Percentiles rank a stretch among this genome's conserved stretches.
Evolutionary conservation across 352 stramenopile species (phyloP).

Genomic region (Phytophthora kernoviae): DNA sequence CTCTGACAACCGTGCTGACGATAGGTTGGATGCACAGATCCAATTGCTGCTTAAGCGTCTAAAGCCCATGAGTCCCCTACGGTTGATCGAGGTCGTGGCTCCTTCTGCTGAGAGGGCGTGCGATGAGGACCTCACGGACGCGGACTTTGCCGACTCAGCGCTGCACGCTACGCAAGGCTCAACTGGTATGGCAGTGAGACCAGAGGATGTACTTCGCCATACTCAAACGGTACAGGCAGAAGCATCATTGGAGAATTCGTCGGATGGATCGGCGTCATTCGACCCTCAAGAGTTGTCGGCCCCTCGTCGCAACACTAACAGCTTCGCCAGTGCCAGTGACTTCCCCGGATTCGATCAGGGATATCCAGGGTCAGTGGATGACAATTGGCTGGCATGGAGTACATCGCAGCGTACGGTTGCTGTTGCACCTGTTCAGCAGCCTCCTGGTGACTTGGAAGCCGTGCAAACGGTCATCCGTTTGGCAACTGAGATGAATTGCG

Average conservation of each 20-base stretch:
- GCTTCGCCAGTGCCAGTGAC: conserved; percentile 7
- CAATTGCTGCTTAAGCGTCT: conserved; percentile 52
- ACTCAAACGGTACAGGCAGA: conserved; percentile 1
- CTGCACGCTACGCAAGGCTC: conserved; percentile 48
- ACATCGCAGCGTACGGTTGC: conserved; percentile 34
- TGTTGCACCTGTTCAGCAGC: conserved; percentile 19
- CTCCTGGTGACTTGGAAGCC: conserved; percentile 54
- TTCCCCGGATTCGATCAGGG: conserved; percentile 32
- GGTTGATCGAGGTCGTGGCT: conserved; percentile 59
- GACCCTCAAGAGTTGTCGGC: conserved; percentile 9
- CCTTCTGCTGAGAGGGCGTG: conserved; percentile 47
- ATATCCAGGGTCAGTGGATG: conserved; percentile 34
- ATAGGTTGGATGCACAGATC: conserved; percentile 64
- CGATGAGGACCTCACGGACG: conserved; percentile 63
- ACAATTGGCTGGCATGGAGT: conserved; percentile 59
- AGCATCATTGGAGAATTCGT: conserved; percentile 9
- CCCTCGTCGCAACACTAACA: conserved; percentile 12
- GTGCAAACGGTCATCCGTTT: conserved; percentile 69
- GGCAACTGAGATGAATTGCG: conserved; percentile 68
- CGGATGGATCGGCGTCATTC: conserved; percentile 13
- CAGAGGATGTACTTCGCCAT: conserved; percentile 25
- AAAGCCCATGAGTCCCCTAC: conserved; percentile 48
- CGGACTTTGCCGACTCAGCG: conserved; percentile 72
- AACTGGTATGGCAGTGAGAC: conserved; percentile 37
- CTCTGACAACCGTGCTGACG: conserved; percentile 41